A percentile compares a stretch with the other conserved stretches of the same genome.
Evolutionary conservation across 345 rosid species (phyloP).

Genomic region (Syzygium aromaticum): DNA sequence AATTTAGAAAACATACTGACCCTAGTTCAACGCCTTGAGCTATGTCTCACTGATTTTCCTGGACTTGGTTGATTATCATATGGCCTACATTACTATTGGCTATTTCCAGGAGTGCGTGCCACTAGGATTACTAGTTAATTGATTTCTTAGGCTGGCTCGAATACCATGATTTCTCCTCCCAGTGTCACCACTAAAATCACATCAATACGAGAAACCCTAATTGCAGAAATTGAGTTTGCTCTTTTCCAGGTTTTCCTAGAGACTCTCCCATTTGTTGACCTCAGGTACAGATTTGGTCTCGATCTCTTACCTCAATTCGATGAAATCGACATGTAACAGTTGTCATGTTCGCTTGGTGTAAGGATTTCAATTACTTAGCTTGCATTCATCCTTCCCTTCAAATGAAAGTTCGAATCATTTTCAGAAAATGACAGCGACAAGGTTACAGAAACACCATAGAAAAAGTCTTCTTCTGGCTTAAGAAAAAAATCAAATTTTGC

Average conservation of each 20-base stretch:
- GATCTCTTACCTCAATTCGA: not conserved
- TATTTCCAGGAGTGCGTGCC: not conserved
- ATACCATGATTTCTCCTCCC: not conserved
- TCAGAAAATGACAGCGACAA: not conserved
- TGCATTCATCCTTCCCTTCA: not conserved
- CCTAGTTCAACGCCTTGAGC: not conserved
- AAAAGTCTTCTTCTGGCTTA: not conserved
- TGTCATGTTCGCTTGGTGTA: not conserved
- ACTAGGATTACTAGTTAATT: not conserved
- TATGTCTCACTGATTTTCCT: no score
- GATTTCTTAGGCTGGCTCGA: not conserved
- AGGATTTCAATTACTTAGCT: not conserved
- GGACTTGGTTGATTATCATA: not conserved
- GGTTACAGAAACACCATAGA: not conserved
- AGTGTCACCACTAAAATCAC: not conserved
- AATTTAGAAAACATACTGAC: not conserved
- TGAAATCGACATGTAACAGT: not conserved
- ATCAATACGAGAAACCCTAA: not conserved
- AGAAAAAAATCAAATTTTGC: not conserved
- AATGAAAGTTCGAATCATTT: not conserved
- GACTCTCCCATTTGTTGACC: not conserved
- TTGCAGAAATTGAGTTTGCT: not conserved
- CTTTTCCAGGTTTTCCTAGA: not conserved
- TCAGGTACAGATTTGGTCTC: not conserved
- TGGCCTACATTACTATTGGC: not conserved